Base-by-base conservation (phyloP, 305 asterid species). In the Salvia sclarea region DNA sequence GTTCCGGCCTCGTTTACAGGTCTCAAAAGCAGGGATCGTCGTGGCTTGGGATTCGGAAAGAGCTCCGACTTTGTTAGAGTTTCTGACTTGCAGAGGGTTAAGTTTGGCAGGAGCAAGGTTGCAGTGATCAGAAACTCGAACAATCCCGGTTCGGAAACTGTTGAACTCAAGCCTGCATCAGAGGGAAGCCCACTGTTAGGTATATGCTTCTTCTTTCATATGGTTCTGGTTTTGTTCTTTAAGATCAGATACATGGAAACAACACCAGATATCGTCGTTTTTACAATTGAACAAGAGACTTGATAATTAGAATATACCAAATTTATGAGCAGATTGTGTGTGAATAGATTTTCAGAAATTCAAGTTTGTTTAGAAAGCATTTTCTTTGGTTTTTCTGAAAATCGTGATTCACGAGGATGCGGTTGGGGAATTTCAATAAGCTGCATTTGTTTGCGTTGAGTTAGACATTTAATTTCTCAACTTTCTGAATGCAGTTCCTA, bases 101-200 rank as follows among this genome's bases (percentile, higher is more conserved):
- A 84, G 73, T 90, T 82, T 76, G 81, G 85, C 48, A 80, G 91
- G 65, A 76, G 79, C 25, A 86, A 82, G 85, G 82, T 90, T 70
- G 78, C 85, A 45, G 88, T 81, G 77, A 83, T 95, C 74, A 85
- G 81, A 72, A 92, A 84, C 76, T 88, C 96, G 18, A 28, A 68
- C 31, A 88, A 75, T 63, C 86, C 92, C 47, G 90, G 89, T 63
- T 82, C 85, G 14, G 96, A 94, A 50, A 91, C 95, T 68, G 96
- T 83, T 71, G 95, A 89, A 72, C 91, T 95, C 65, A 90, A 86
- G 85, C 93, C 95, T 71, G 99, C 97, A 41, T 90, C 98, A 38
- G 96, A 80, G 67, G 98, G 98, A 75, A 92, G 99, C 80, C 89
- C 80, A 25, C 84, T 95, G 33, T 80, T 95, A 85, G 99, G 99